Evolutionary conservation across 2,329 filamentous ascomycete genomes (phyloP).

Genomic region (Aspergillus sp.): DNA sequence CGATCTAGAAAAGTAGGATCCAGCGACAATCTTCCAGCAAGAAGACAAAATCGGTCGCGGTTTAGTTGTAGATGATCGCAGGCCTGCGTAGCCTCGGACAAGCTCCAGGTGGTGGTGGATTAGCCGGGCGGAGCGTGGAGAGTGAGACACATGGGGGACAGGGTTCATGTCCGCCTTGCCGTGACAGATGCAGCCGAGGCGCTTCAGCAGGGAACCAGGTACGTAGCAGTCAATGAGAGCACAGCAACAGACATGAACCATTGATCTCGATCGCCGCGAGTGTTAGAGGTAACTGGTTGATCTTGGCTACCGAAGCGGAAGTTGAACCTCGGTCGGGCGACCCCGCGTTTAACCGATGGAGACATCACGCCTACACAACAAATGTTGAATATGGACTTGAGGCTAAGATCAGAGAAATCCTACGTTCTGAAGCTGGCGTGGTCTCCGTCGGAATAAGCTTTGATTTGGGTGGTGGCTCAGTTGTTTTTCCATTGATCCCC

Average conservation of each 20-base stretch:
- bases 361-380: background rate
- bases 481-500: background rate
- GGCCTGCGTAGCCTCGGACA: slow-evolving; percentile 10
- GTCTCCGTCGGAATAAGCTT: background rate
- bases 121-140: slow-evolving; percentile 10
- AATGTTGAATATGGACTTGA: background rate
- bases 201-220: background rate
- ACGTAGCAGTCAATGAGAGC: background rate
- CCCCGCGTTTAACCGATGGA: slow-evolving; percentile 11
- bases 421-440: no score
- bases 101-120: slow-evolving; percentile 7
- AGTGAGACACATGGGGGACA: slow-evolving; percentile 4
- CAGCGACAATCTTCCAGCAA: background rate
- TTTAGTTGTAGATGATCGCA: slow-evolving; percentile 6
- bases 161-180: slow-evolving; percentile 8
- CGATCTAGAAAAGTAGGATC: slow-evolving; percentile 5
- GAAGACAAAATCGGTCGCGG: background rate
- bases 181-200: slow-evolving; percentile 6
- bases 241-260: background rate
- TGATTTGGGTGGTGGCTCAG: background rate
- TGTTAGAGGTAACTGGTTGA: background rate
- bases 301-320: background rate
- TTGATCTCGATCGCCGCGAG: background rate
- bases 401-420: background rate
- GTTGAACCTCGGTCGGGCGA: slow-evolving; percentile 12